These are phyloP conservation scores for Aureobasidium sp. DNA, from an alignment of 2,329 filamentous ascomycete species.

Conservation along the genomic window DNA sequence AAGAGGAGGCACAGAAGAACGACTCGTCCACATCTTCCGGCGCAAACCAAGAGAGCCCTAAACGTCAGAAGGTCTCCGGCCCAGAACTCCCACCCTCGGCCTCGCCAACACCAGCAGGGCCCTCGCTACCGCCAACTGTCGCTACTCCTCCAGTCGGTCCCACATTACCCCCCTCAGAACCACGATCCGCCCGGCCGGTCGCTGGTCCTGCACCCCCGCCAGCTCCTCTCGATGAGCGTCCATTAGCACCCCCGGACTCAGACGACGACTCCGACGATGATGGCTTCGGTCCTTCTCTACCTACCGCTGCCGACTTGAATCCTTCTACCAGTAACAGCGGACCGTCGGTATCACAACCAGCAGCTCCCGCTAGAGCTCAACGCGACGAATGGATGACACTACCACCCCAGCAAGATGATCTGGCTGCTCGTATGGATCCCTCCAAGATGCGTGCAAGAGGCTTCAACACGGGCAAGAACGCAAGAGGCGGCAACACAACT, in stretches of 20 bases:
- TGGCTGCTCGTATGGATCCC: slow-evolving; percentile 61
- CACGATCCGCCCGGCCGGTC: slow-evolving; percentile 20
- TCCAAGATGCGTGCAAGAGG: slow-evolving; percentile 74
- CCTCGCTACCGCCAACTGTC: not conserved
- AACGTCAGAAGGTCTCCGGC: slow-evolving; percentile 45
- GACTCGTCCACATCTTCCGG: slow-evolving; percentile 29
- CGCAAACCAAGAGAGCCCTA: slow-evolving; percentile 31
- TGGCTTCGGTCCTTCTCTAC: slow-evolving; percentile 39
- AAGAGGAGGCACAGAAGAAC: slow-evolving; percentile 30
- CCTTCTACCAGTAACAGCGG: not conserved
- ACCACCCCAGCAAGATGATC: slow-evolving; percentile 40
- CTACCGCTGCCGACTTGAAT: slow-evolving; percentile 17
- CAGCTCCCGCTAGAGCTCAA: slow-evolving; percentile 33
- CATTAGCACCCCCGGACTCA: slow-evolving; percentile 27
- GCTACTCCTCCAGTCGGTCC: slow-evolving; percentile 27
- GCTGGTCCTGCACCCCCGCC: slow-evolving; percentile 50
- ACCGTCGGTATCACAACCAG: not conserved
- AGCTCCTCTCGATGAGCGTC: slow-evolving; percentile 38
- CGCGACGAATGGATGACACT: slow-evolving; percentile 62
- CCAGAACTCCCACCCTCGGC: slow-evolving; percentile 40
- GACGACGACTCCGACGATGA: slow-evolving; percentile 26
- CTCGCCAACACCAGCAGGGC: not conserved
- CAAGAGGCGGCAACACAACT: slow-evolving; percentile 35
- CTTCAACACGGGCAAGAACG: slow-evolving; percentile 64
- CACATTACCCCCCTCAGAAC: not conserved